Evolutionary conservation across 345 rosid genomes (phyloP), one percentile per base, ranked within the genome.

Genomic region (Brassica carinata): DNA sequence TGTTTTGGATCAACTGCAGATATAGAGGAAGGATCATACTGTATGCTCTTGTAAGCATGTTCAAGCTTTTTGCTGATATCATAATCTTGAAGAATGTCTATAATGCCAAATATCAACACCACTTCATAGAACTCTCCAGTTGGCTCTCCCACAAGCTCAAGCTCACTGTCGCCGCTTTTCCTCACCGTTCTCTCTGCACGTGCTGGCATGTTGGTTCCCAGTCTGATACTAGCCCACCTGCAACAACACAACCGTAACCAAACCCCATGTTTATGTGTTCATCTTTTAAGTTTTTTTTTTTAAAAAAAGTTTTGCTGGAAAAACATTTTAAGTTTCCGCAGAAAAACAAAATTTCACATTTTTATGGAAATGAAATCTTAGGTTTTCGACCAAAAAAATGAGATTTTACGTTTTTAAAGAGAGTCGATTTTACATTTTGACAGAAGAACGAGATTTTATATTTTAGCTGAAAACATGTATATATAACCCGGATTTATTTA

Each of bases 141-240:
- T 53, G 58, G 58, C 58, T 53, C 58, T 53, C 58, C 58, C 58
- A 53, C 58, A 5, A 53, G 58, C 19, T 53, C 58, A n/a, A 53
- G 3, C 19, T 53, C 58, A 15, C 19, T 53, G 6, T 53, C 58
- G 5, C 58, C 7, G 17, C 58, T 53, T n/a, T 53, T 53, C 58
- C 58, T n/a, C 17, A 53, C 7, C 8, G 58, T 53, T 53, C 58
- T 51, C 58, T 53, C 58, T 53, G 58, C 58, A n/a, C 58, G 58
- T 53, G 58, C 58, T 53, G 58, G 58, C 58, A 53, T 53, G 58
- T 53, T 53, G 4, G 76, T 81, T 1, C 97, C 98, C 69, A 92
- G 27, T 82, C 76, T 89, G 29, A 92, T 88, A 36, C 89, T 88
- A 11, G 92, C 91, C 97, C 98, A 89, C 87, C 98, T 94, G 84